A percentile compares a stretch with the other conserved stretches of the same genome.
Evolutionary conservation across 345 rosid genomes (phyloP).

Genomic region (Linum trigynum): DNA sequence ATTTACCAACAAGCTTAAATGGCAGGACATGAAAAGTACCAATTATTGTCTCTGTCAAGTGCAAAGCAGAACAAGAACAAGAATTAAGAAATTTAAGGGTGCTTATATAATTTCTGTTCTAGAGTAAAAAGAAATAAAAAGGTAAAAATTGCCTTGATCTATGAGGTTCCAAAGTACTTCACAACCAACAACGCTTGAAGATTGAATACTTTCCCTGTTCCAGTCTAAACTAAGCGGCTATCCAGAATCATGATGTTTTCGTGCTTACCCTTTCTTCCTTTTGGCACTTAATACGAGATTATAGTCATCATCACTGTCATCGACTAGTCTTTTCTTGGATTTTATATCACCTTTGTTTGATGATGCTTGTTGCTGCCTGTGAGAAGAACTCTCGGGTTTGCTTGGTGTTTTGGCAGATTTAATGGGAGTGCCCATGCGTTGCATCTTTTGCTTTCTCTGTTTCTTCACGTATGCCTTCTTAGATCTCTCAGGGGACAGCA

Average conservation of each 20-base stretch:
- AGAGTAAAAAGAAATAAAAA: neutral
- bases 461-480: conserved; percentile 73
- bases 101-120: neutral
- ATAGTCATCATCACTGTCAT: conserved; percentile 40
- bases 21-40: neutral
- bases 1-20: neutral
- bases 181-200: conserved; percentile 8
- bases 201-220: conserved; percentile 6
- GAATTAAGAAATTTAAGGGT: no score
- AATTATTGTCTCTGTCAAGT: neutral
- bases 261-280: conserved; percentile 61
- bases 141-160: conserved; percentile 24
- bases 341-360: conserved; percentile 49
- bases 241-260: conserved; percentile 13
- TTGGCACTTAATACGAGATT: conserved; percentile 48
- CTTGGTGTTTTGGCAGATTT: conserved; percentile 40
- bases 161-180: conserved; percentile 10
- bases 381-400: conserved; percentile 62
- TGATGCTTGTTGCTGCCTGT: conserved; percentile 36
- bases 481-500: conserved; percentile 66
- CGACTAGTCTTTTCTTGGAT: conserved; percentile 49
- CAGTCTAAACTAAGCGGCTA: conserved; percentile 7
- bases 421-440: conserved; percentile 53
- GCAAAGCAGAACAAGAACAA: conserved; percentile 2
- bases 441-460: conserved; percentile 76